These are phyloP conservation scores for Mycena haematopus DNA, from an alignment of 768 basidiomycete genomes.

Conservation along the genomic window DNA sequence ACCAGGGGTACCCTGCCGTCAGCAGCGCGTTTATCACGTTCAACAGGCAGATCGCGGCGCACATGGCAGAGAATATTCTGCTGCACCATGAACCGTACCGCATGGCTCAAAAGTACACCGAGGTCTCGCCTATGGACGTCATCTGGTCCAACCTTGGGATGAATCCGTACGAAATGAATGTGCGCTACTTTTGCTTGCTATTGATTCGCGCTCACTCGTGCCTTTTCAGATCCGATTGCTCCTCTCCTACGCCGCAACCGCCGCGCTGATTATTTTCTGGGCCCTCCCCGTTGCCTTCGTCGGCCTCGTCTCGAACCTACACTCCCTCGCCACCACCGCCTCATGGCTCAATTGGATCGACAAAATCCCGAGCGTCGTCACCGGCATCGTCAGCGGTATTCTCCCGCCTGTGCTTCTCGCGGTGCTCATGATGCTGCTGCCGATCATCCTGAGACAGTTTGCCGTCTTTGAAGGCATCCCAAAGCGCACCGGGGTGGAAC, in stretches of 20 bases:
- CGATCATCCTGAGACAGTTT: slow-evolving; percentile 79
- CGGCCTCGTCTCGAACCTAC: slow-evolving; percentile 84
- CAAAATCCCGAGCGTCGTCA: slow-evolving; percentile 61
- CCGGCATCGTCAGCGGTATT: slow-evolving; percentile 90
- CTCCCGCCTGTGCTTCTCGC: slow-evolving; percentile 88
- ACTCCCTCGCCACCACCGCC: slow-evolving; percentile 65
- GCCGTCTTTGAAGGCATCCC: slow-evolving; percentile 92
- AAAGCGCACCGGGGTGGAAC: slow-evolving; percentile 79
- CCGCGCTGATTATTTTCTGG: slow-evolving; percentile 87
- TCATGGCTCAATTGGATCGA: slow-evolving; percentile 89
- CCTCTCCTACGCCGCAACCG: slow-evolving; percentile 77
- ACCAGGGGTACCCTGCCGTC: slow-evolving; percentile 58
- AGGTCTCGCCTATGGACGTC: slow-evolving; percentile 87
- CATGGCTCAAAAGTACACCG: slow-evolving; percentile 79
- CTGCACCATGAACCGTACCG: slow-evolving; percentile 83
- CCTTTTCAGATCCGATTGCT: slow-evolving; percentile 52
- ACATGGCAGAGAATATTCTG: slow-evolving; percentile 79
- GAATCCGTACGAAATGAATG: slow-evolving; percentile 86
- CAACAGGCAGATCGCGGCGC: slow-evolving; percentile 91
- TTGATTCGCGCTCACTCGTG: not conserved
- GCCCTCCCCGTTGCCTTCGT: slow-evolving; percentile 88
- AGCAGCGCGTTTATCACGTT: slow-evolving; percentile 90
- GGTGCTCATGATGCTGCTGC: slow-evolving; percentile 88
- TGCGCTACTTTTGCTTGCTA: slow-evolving; percentile 31
- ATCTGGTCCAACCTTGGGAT: slow-evolving; percentile 91